A percentile compares a stretch with the other conserved stretches of the same genome.
Conservation (phyloP, 345 rosid species). For the Angophora floribunda region DNA sequence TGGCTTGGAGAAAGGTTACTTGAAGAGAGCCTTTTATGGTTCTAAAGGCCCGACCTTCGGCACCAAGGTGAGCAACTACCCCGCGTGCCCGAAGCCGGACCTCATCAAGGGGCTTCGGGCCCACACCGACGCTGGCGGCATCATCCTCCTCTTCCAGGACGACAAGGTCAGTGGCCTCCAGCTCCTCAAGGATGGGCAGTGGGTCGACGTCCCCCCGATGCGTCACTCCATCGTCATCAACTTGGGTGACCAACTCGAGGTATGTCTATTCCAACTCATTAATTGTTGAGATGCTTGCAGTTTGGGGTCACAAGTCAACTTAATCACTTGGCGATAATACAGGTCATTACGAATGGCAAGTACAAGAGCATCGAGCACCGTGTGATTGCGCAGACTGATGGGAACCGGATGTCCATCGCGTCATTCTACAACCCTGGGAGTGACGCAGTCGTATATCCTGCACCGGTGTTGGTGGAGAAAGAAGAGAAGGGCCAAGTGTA, state of each 20-base stretch:
- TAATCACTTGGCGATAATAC: neutral
- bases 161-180: slow-evolving; percentile 92
- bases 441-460: slow-evolving; percentile 74
- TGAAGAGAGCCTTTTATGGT: slow-evolving; percentile 64
- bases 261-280: neutral
- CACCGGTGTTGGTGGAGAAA: slow-evolving; percentile 40
- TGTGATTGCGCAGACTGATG: slow-evolving; percentile 62
- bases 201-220: slow-evolving; percentile 86
- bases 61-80: slow-evolving; percentile 89
- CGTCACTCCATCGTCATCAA: slow-evolving; percentile 82
- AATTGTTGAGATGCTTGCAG: too few species aligned
- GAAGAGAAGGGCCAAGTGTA: slow-evolving; percentile 25
- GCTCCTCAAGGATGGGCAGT: slow-evolving; percentile 75
- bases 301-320: neutral
- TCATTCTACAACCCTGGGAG: slow-evolving; percentile 89
- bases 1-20: slow-evolving; percentile 67
- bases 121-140: slow-evolving; percentile 96
- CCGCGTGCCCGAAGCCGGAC: slow-evolving; percentile 90
- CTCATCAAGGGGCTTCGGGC: slow-evolving; percentile 85
- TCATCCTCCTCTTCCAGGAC: slow-evolving; percentile 83
- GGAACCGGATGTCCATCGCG: slow-evolving; percentile 83
- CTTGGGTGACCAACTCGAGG: slow-evolving; percentile 96
- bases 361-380: slow-evolving; percentile 84
- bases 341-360: slow-evolving; percentile 92
- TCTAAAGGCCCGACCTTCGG: slow-evolving; percentile 70